Evolutionary conservation across 352 stramenopile species (phyloP), one percentile per base, ranked within the genome.

Genomic region (Globisporangium okanoganense): DNA sequence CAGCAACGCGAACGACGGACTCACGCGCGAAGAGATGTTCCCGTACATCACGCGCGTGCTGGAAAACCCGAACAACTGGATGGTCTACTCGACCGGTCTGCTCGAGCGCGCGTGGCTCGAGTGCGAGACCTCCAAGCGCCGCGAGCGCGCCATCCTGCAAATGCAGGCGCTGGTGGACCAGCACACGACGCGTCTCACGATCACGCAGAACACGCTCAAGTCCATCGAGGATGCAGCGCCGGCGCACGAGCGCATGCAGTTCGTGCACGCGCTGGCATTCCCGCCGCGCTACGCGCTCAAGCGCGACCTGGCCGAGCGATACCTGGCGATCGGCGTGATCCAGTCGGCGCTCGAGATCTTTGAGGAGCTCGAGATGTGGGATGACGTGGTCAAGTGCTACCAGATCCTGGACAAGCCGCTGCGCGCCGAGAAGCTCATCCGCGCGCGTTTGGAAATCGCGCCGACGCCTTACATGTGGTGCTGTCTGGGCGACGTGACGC

Each of bases 151-250:
- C 10, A 92, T 98, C 56, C 76, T 99, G 51, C 95, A 99, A 78
- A 97, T 99, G 72, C 94, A 99, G 56, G 95, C 94, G 20, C 75
- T 99, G 12, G 92, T 97, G 18, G 94, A 98, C 72, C 94, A 98
- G 64, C 95, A 99, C 74, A 96, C 90, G 4, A 95, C 96, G 61
- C 80, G 92, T 9, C 76, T 98, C 18, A 98, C 94, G 3, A 82
- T 98, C 55, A 96, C 90, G 7, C 95, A 97, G 64, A 82, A 78
- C 55, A 85, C 82, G 16, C 66, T 95, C 36, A 54, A 88, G 56
- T 76, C 76, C 14, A 90, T 98, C 56, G 89, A 97, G 22, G 93
- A 98, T 65, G 88, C 92, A 3, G 92, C 95, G 6, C 92, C 93
- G 1, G 90, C 90, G 20, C 67, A 88, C 61, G 92, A 98, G 41